Evolutionary conservation across 2,329 filamentous ascomycete genomes (phyloP), one percentile per base, ranked within the genome.

Genomic region (Didymella pinodella): DNA sequence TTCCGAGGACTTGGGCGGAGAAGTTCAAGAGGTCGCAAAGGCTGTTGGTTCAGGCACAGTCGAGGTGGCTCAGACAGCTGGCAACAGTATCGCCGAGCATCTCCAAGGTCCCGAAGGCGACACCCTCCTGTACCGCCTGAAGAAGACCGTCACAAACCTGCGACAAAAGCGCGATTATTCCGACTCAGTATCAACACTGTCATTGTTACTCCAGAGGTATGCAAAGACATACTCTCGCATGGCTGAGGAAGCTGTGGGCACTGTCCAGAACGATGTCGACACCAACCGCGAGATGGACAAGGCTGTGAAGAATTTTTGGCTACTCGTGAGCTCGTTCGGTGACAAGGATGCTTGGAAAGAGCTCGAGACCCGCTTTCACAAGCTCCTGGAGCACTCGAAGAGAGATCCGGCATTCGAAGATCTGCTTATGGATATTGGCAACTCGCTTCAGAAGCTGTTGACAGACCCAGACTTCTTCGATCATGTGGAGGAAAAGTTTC

Each of bases 381-480:
- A 86, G 46, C 84, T 97, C 38, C 78, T 96, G 71, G 84, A 87
- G 45, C 90, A 96, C 72, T 87, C 90, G 2, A 82, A 89, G 59
- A 88, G 87, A 32, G 92, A 97, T 67, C 90, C 91, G 0, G 88
- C 95, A 52, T 95, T 97, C 59, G 92, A 97, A 68, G 81, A 87
- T 14, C 79, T 97, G 26, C 86, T 96, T 72, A 83, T 83, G 22
- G 87, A 96, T 45, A 80, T 93, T 29, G 90, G 90, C 11, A 86
- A 88, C 54, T 86, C 90, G 4, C 77, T 97, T 4, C 90, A 96
- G 70, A 88, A 90, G 62, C 88, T 97, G 75, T 80, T 98, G 41
- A 95, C 88, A 0, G 90, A 97, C 62, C 93, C 94, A 0, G 85
- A 88, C 4, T 97, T 97, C 77, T 91, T 96, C 69, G 90, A 93